Evolutionary conservation across 805 yeast genomes (phyloP).

Genomic region (Pichia occidentalis): DNA sequence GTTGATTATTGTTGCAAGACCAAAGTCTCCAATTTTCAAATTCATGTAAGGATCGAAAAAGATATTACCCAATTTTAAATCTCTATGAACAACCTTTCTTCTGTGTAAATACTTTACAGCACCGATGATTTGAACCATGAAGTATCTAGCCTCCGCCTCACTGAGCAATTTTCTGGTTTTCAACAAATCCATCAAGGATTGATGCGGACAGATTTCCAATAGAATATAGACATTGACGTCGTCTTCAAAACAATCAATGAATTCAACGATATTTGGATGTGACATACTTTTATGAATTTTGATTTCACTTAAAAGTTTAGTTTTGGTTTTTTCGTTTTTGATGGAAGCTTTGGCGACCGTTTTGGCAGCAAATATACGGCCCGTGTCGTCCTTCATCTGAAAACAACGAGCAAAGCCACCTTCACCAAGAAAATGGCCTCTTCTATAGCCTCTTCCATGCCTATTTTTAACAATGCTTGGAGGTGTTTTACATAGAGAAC

Average conservation of each 20-base stretch:
- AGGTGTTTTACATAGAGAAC: constrained; percentile 92
- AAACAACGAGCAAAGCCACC: constrained; percentile 99
- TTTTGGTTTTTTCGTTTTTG: constrained; percentile 81
- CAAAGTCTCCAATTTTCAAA: constrained; percentile 95
- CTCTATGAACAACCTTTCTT: constrained; percentile 91
- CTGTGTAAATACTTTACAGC: constrained; percentile 91
- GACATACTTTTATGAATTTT: constrained; percentile 87
- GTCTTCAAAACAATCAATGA: constrained; percentile 95
- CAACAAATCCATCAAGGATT: constrained; percentile 86
- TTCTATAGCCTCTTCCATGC: constrained; percentile 79
- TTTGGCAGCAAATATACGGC: constrained; percentile 88
- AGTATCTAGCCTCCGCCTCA: constrained; percentile 87
- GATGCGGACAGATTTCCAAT: constrained; percentile 91
- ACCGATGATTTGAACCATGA: constrained; percentile 88
- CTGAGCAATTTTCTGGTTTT: constrained; percentile 77
- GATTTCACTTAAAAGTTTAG: constrained; percentile 83
- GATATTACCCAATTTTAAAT: constrained; percentile 90
- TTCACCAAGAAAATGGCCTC: constrained; percentile 90
- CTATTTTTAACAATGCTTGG: constrained; percentile 88
- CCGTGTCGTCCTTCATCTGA: constrained; percentile 87
- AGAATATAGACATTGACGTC: constrained; percentile 88
- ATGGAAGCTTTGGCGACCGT: constrained; percentile 96
- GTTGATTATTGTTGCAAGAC: constrained; percentile 91
- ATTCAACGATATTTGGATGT: constrained; percentile 87
- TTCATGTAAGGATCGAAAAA: constrained; percentile 93